Evolutionary conservation across 306 rosid species (phyloP), one percentile per base, ranked within the genome.

Genomic region (Vigna reflexopilosa): DNA sequence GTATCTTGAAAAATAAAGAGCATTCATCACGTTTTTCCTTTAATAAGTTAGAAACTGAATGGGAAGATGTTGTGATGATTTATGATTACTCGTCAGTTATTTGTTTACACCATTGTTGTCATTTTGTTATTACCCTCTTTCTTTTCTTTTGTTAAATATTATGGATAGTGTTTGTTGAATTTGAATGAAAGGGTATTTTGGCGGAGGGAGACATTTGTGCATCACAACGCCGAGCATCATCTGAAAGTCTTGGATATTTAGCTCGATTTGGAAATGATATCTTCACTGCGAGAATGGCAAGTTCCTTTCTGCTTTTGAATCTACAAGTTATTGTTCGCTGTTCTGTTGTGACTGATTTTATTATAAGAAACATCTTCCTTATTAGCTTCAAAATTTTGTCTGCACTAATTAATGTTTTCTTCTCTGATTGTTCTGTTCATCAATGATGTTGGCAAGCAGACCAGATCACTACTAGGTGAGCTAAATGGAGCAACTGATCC

Each of bases 231-330:
- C 83, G 98, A 80, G 98, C 98, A 78, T 83, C 97, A 0, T 90
- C 91, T 24, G 98, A 95, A 88, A 91, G 96, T 63, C 89, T 95
- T 72, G 98, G 98, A 76, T 87, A 89, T 78, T 85, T 95, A 77
- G 97, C 98, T 81, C 98, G 98, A 79, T 86, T 92, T 82, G 98
- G 98, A 82, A 92, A 89, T 67, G 98, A 95, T 79, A 67, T 91
- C 79, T 95, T 90, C 86, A 91, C 98, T 71, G 98, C 98, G 56
- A 91, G 97, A 88, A 89, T 92, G 97, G 98, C 87, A 76, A 82
- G 86, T 82, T 85, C 73, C 77, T 69, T 32, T 81, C 15, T 74
- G 52, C 16, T 55, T 16, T 47, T 64, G 47, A 77, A 48, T 76
- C 54, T 67, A 28, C 77, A 49, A 50, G 62, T 72, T 75, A 3